phyloP scores from a whole-genome alignment of 2,329 filamentous ascomycete genomes.

The Fusarium oxysporum region DNA sequence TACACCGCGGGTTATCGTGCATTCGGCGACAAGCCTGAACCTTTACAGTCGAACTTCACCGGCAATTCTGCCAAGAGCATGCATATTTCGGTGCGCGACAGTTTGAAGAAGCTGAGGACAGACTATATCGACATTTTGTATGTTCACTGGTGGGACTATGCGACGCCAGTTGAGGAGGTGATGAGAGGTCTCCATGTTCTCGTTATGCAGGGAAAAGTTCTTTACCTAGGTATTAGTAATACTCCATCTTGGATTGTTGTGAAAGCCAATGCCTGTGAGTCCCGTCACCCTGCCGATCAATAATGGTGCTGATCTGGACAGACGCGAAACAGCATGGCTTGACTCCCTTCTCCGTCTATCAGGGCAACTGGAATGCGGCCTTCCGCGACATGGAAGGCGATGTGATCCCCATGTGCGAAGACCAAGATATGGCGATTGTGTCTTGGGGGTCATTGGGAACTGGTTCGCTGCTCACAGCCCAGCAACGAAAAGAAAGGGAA shows the following conservation, averaged over 20 bases:
- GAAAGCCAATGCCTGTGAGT: not conserved
- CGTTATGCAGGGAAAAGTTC: constrained; percentile 31
- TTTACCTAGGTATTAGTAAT: constrained; percentile 49
- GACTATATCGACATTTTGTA: constrained; percentile 50
- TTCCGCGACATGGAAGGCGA: constrained; percentile 47
- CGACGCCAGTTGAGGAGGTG: constrained; percentile 19
- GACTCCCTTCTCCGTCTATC: constrained; percentile 46
- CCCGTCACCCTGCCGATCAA: too few relatives aligned
- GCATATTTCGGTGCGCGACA: constrained; percentile 54
- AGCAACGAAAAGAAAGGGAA: not conserved
- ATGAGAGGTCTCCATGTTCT: constrained; percentile 19
- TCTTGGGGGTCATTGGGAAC: constrained; percentile 44
- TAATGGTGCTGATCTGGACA: not conserved
- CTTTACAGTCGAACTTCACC: constrained; percentile 46
- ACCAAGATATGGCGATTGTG: constrained; percentile 61
- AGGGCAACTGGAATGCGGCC: constrained; percentile 46
- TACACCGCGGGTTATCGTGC: not conserved
- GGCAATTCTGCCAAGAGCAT: constrained; percentile 55
- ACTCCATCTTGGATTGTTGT: constrained; percentile 49
- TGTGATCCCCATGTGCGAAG: constrained; percentile 49
- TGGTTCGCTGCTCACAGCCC: not conserved
- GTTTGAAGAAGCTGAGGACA: constrained; percentile 55
- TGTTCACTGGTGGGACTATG: constrained; percentile 44
- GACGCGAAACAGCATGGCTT: constrained; percentile 44
- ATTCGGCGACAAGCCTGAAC: accelerated